A percentile compares a stretch with the other conserved stretches of the same genome.
These are phyloP conservation scores for Neofusicoccum sp. DNA, from an alignment of 2,329 filamentous ascomycete species.

Conservation along the genomic window DNA sequence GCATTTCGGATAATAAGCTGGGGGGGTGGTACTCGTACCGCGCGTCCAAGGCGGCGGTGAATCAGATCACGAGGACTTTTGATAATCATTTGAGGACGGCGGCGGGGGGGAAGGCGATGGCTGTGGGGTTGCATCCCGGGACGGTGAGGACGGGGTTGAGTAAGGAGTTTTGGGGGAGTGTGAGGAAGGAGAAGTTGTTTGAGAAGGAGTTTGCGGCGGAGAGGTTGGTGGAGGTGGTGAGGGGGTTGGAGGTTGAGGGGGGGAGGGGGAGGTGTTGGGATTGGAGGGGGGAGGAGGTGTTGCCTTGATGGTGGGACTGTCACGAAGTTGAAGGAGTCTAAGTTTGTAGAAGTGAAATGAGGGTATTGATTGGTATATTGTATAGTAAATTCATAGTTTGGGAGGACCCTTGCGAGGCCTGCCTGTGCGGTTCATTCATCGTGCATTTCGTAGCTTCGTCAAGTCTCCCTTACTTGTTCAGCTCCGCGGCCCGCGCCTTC, in stretches of 20 bases:
- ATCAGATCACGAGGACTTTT: conserved; percentile 67
- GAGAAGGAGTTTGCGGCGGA: conserved; percentile 64
- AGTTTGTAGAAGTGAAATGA: too few relatives aligned
- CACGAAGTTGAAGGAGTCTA: background rate
- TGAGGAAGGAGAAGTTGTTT: conserved; percentile 63
- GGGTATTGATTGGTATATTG: background rate
- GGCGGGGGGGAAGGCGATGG: conserved; percentile 62
- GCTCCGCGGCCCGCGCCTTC: conserved; percentile 49
- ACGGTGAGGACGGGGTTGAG: conserved; percentile 76
- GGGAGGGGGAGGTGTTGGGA: conserved; percentile 41
- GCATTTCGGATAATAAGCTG: conserved; percentile 66
- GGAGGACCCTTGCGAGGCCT: background rate
- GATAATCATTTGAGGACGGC: conserved; percentile 63
- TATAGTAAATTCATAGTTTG: background rate
- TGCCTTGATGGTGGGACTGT: conserved; percentile 26
- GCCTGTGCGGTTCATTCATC: background rate
- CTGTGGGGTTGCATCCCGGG: conserved; percentile 73
- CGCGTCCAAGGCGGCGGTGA: conserved; percentile 71
- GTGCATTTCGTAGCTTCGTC: background rate
- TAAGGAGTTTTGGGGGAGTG: conserved; percentile 67
- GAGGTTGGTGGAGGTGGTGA: conserved; percentile 61
- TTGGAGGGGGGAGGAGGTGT: conserved; percentile 39
- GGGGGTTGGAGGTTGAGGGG: conserved; percentile 56
- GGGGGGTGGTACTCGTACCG: conserved; percentile 85
- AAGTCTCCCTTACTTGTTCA: conserved; percentile 44